Percentiles rank a stretch among this genome's conserved stretches.
Evolutionary conservation across 106 monocot species (phyloP).

Genomic region (Allium cepa): DNA sequence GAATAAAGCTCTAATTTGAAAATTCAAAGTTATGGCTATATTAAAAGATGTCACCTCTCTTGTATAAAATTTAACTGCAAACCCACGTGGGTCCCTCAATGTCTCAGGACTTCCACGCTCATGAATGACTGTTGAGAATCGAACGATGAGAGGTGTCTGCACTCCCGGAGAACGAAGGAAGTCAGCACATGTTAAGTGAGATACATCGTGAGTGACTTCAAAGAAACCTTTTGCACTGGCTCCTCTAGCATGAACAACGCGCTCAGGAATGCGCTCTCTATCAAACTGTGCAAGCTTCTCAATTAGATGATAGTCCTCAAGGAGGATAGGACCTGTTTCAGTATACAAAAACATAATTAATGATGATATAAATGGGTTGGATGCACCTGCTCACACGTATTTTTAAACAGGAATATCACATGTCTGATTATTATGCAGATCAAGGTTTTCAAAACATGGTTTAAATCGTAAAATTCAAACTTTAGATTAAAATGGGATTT

Average conservation of each 20-base stretch:
- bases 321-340: conserved; percentile 48
- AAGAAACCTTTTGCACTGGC: conserved; percentile 80
- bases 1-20: no score
- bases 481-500: no score
- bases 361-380: no score
- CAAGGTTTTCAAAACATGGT: no score
- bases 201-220: conserved; percentile 64
- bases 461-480: no score
- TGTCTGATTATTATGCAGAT: no score
- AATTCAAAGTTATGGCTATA: no score
- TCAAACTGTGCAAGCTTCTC: conserved; percentile 75
- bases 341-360: no score
- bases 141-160: conserved; percentile 66
- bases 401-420: no score
- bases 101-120: conserved; percentile 78
- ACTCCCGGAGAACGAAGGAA: conserved; percentile 70
- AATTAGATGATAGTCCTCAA: conserved; percentile 72
- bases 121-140: conserved; percentile 75
- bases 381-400: no score
- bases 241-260: conserved; percentile 76
- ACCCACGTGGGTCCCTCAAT: conserved; percentile 64
- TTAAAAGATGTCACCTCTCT: conserved; percentile 41
- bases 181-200: conserved; percentile 70
- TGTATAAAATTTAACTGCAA: conserved; percentile 80
- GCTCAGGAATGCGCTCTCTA: conserved; percentile 63